Evolutionary conservation across 2,329 filamentous ascomycete species (phyloP).

Genomic region (Apiospora aurea): DNA sequence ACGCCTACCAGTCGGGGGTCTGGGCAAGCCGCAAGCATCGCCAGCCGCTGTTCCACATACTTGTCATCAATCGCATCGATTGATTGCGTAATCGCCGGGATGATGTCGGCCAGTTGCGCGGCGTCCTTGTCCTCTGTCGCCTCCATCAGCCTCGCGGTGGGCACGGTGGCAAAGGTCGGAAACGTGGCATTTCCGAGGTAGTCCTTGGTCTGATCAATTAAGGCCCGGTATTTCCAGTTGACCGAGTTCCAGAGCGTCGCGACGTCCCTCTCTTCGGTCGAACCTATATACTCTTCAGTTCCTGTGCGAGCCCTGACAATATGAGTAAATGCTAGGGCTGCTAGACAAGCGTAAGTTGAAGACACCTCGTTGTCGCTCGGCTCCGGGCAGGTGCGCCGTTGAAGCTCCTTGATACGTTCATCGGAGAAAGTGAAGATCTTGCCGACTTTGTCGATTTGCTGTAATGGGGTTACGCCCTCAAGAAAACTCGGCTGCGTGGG

Average conservation of each 20-base stretch:
- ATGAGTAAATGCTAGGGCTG: conserved; percentile 50
- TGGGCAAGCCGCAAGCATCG: conserved; percentile 44
- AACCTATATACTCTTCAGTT: conserved; percentile 36
- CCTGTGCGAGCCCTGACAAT: conserved; percentile 43
- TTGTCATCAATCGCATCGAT: conserved; percentile 49
- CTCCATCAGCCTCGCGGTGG: conserved; percentile 35
- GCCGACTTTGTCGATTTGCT: conserved; percentile 45
- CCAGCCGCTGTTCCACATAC: conserved; percentile 47
- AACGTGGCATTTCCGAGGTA: conserved; percentile 53
- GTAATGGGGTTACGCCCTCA: conserved; percentile 37
- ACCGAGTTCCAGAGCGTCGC: conserved; percentile 49
- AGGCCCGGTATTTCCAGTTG: conserved; percentile 49
- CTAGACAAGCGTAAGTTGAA: conserved; percentile 50
- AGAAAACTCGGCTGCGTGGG: conserved; percentile 45
- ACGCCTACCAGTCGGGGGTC: conserved; percentile 51
- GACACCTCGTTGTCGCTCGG: conserved; percentile 36
- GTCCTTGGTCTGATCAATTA: conserved; percentile 38
- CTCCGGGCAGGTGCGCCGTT: conserved; percentile 33
- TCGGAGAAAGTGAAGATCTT: conserved; percentile 51
- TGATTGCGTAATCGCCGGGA: conserved; percentile 40
- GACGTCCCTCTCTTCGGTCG: conserved; percentile 19
- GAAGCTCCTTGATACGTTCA: conserved; percentile 43
- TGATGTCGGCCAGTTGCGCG: conserved; percentile 40
- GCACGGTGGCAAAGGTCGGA: conserved; percentile 44
- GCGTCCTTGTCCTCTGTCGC: conserved; percentile 36